Evolutionary conservation across 257 asterid genomes (phyloP).

Genomic region (Jacaranda mimosifolia): DNA sequence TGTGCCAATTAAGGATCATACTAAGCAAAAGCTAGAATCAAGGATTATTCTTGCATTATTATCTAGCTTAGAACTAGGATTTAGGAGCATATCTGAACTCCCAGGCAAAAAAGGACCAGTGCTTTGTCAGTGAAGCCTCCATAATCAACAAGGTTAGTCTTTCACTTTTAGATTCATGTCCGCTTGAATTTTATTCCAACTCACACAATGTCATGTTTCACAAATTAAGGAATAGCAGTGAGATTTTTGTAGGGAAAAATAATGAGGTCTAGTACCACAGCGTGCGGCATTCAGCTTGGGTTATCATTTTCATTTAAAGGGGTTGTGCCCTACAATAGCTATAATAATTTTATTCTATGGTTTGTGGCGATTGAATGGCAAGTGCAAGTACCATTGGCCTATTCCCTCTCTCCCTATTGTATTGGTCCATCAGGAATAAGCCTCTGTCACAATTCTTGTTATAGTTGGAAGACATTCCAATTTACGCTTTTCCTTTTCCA

Average conservation of each 20-base stretch:
- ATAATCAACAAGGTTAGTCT: not conserved
- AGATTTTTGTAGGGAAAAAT: not conserved
- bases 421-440: not conserved
- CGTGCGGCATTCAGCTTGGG: conserved; percentile 1
- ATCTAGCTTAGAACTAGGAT: not conserved
- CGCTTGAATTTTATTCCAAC: not conserved
- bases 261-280: not conserved
- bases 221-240: not conserved
- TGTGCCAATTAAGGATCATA: not conserved
- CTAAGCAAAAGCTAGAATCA: not conserved
- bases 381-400: too few relatives aligned
- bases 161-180: not conserved
- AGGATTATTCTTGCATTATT: not conserved
- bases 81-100: not conserved
- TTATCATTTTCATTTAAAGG: not conserved
- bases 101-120: not conserved
- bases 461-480: conserved; percentile 6
- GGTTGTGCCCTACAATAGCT: not conserved
- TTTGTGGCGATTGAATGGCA: too few relatives aligned
- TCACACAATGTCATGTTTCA: not conserved
- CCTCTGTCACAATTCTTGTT: not conserved
- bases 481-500: conserved; percentile 5
- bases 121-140: not conserved
- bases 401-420: too few relatives aligned
- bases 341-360: too few relatives aligned